phyloP scores from a whole-genome alignment of 306 rosid genomes.

The Quercus wislizeni region DNA sequence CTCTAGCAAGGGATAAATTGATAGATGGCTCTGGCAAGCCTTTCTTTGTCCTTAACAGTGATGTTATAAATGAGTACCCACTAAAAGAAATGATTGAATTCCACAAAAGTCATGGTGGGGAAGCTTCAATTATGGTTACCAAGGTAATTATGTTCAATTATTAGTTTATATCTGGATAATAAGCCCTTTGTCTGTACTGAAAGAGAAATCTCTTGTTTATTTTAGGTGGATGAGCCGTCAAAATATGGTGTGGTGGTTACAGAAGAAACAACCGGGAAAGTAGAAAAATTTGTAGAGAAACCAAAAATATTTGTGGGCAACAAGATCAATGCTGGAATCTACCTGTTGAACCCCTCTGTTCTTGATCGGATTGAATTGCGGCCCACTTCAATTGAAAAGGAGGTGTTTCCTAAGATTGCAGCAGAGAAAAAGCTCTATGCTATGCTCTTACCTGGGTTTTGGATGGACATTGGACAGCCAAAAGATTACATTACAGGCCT shows the following conservation, averaged over 20 bases:
- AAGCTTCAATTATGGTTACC: slow-evolving; percentile 99
- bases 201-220: not conserved
- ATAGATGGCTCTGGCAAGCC: slow-evolving; percentile 83
- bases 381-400: slow-evolving; percentile 98
- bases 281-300: slow-evolving; percentile 94
- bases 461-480: slow-evolving; percentile 99
- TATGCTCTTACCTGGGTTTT: slow-evolving; percentile 98
- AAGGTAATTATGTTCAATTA: slow-evolving; percentile 50
- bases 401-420: slow-evolving; percentile 88
- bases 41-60: slow-evolving; percentile 98
- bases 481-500: slow-evolving; percentile 92
- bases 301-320: slow-evolving; percentile 97
- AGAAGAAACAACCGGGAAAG: slow-evolving; percentile 88
- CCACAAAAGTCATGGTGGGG: slow-evolving; percentile 91
- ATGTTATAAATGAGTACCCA: slow-evolving; percentile 96
- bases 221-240: slow-evolving; percentile 95
- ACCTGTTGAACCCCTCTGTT: slow-evolving; percentile 84
- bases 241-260: slow-evolving; percentile 95
- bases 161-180: slow-evolving; percentile 29
- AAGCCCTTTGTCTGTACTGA: not conserved
- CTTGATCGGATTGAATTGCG: slow-evolving; percentile 81
- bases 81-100: slow-evolving; percentile 85
- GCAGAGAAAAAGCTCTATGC: slow-evolving; percentile 80
- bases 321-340: slow-evolving; percentile 98
- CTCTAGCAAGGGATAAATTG: slow-evolving; percentile 97